Percentiles rank a stretch among this genome's conserved stretches.
Evolutionary conservation across 495 filamentous ascomycete species (phyloP).

Genomic region (Terfezia claveryi): DNA sequence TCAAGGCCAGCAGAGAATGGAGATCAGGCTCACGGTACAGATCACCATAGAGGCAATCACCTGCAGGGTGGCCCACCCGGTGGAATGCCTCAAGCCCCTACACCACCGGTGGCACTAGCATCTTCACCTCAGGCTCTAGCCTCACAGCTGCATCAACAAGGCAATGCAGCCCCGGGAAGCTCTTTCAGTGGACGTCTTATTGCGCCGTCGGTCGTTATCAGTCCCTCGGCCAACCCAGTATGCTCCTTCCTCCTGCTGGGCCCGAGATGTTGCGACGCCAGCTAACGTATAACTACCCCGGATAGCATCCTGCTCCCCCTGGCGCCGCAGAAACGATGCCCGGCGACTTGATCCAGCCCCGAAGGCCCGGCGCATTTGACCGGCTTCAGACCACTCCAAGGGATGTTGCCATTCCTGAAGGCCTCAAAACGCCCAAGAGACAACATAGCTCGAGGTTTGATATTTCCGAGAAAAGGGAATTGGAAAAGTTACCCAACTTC

Average conservation of each 20-base stretch:
- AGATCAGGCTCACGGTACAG: slow-evolving; percentile 27
- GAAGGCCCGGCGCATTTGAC: slow-evolving; percentile 67
- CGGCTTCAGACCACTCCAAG: slow-evolving; percentile 82
- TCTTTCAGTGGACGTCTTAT: slow-evolving; percentile 19
- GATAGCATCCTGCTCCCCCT: slow-evolving; percentile 75
- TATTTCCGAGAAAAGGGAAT: slow-evolving; percentile 84
- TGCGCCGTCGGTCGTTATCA: slow-evolving; percentile 83
- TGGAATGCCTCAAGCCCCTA: slow-evolving; percentile 36
- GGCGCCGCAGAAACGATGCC: slow-evolving; percentile 96
- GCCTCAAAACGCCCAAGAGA: slow-evolving; percentile 79
- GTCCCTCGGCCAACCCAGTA: slow-evolving; percentile 72
- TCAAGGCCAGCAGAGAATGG: slow-evolving; percentile 54
- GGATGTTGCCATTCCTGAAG: slow-evolving; percentile 59
- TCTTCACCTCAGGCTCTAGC: slow-evolving; percentile 8
- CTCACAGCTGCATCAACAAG: slow-evolving; percentile 15
- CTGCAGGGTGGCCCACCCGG: slow-evolving; percentile 23
- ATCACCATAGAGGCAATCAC: slow-evolving; percentile 22
- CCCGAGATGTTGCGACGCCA: background rate
- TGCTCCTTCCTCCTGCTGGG: slow-evolving; percentile 20
- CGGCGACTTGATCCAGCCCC: slow-evolving; percentile 83
- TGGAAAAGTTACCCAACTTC: slow-evolving; percentile 96
- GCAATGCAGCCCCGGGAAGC: slow-evolving; percentile 10
- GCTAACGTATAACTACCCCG: slow-evolving; percentile 4
- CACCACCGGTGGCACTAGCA: slow-evolving; percentile 5
- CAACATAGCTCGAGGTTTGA: slow-evolving; percentile 96